These are phyloP conservation scores for Aquilaria sinensis DNA, from an alignment of 345 rosid species.

Conservation along the genomic window DNA sequence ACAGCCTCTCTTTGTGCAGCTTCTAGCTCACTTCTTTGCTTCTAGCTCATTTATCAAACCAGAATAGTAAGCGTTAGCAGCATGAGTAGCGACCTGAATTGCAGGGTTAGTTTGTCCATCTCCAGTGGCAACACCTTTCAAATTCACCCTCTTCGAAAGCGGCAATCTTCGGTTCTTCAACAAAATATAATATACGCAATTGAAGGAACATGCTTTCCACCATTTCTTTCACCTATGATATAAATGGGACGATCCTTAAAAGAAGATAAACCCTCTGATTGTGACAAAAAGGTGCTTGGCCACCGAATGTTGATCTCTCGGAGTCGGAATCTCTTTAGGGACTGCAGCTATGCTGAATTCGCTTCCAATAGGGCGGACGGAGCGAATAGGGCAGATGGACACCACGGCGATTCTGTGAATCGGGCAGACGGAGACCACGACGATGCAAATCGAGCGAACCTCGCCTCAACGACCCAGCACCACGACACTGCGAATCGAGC, in stretches of 20 bases:
- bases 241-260: neutral
- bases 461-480: too few relatives aligned
- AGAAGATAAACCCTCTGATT: conserved; percentile 37
- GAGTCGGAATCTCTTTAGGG: conserved; percentile 54
- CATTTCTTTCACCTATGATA: conserved; percentile 77
- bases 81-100: too few relatives aligned
- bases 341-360: conserved; percentile 77
- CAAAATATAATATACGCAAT: conserved; percentile 57
- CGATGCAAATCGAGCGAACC: too few relatives aligned
- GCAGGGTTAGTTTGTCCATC: too few relatives aligned
- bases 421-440: too few relatives aligned
- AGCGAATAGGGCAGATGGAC: conserved; percentile 47
- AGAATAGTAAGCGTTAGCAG: too few relatives aligned
- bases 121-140: too few relatives aligned
- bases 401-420: too few relatives aligned
- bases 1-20: too few relatives aligned
- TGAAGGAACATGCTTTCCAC: conserved; percentile 74
- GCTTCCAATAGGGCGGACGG: conserved; percentile 82
- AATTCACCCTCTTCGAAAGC: conserved; percentile 17
- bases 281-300: conserved; percentile 63
- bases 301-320: conserved; percentile 44
- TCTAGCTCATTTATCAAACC: too few relatives aligned
- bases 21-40: too few relatives aligned
- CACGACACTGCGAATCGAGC: too few relatives aligned
- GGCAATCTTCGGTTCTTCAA: conserved; percentile 31